Evolutionary conservation across 805 yeast genomes (phyloP), one percentile per base, ranked within the genome.

Genomic region (Yamadazyma laniorum): DNA sequence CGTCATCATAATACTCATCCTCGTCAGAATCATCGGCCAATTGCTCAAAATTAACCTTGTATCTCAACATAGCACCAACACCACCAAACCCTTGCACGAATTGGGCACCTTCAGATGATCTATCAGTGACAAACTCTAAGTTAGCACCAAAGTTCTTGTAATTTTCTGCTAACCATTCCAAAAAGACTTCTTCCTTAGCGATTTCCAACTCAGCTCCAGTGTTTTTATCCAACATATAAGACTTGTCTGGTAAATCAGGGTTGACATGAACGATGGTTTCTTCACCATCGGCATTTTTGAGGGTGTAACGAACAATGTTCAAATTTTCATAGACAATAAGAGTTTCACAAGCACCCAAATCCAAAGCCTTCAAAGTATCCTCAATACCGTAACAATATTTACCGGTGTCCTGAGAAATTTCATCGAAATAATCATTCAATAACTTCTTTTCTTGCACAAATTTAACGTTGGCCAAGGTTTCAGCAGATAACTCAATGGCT

Each of bases 71-170:
- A 42, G 96, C 97, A 64, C 99, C 99, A 50, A 93, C 79, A 70
- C 99, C 99, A 84, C 99, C 99, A 59, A 93, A 93, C 43, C 99
- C 99, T 54, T 81, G 83, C 43, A 85, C 95, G 66, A 93, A 93
- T 72, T 93, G 99, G 32, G 98, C 95, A 74, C 99, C 99, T 69
- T 93, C 99, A 30, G 95, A 83, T 16, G 96, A 85, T 69, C 88
- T 82, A 71, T 93, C 98, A 35, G 97, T 86, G 51, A 93, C 96
- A 54, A 93, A 93, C 72, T 93, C 99, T 55, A 93, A 76, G 44
- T 84, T 79, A 37, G 99, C 96, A 77, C 99, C 99, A 56, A 78
- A 93, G 56, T 77, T 85, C 61, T 82, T 85, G 70, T 93, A 93
- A 68, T 89, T 87, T 70, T 91, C 99, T 34, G 99, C 98, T 48